phyloP scores from a whole-genome alignment of 2,329 filamentous ascomycete species.

The Aspergillus sp. region DNA sequence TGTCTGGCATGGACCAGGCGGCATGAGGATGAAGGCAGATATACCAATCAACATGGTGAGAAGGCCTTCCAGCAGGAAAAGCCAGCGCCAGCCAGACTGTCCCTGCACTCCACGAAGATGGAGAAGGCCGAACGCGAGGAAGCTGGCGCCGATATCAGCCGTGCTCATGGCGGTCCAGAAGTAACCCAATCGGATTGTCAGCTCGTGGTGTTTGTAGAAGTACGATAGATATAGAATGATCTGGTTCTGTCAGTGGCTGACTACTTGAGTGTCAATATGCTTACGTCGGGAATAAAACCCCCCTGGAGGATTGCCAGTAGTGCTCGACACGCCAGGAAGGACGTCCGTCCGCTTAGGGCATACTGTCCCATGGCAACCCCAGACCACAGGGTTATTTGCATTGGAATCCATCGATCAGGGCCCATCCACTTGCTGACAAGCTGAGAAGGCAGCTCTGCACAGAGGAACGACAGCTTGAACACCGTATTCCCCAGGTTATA shows the following conservation, averaged over 20 bases:
- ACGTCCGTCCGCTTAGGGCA: conserved; percentile 47
- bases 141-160: conserved; percentile 47
- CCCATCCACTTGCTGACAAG: conserved; percentile 61
- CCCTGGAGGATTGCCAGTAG: conserved; percentile 52
- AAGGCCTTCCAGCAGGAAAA: conserved; percentile 40
- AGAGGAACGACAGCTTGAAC: conserved; percentile 37
- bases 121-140: conserved; percentile 47
- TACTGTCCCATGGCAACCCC: conserved; percentile 54
- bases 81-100: conserved; percentile 38
- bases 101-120: conserved; percentile 38
- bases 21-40: conserved; percentile 60
- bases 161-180: conserved; percentile 67
- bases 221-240: conserved; percentile 63
- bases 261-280: background rate
- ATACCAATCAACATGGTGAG: conserved; percentile 57
- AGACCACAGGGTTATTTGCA: conserved; percentile 59
- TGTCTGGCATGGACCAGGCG: conserved; percentile 65
- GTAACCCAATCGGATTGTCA: conserved; percentile 65
- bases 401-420: conserved; percentile 62
- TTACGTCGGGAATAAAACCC: conserved; percentile 52
- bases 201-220: conserved; percentile 71
- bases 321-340: conserved; percentile 46
- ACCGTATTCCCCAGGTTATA: conserved; percentile 46
- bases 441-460: conserved; percentile 61
- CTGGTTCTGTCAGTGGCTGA: background rate